phyloP scores from a whole-genome alignment of 192 early-diverging fungal species.

The Backusella luteola region DNA sequence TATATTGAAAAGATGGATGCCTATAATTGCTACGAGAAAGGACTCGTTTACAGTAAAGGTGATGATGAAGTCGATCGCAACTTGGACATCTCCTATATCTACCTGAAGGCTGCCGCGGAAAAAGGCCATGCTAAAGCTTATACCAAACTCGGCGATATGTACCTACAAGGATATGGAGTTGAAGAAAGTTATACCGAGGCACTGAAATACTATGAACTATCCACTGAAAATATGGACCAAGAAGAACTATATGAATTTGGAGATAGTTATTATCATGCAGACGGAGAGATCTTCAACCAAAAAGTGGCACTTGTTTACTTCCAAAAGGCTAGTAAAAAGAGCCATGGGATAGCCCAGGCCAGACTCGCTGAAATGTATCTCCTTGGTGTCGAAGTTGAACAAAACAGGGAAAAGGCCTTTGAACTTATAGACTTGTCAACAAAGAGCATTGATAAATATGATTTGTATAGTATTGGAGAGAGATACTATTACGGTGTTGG shows the following conservation, averaged over 20 bases:
- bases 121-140: conserved; percentile 50
- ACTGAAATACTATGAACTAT: conserved; percentile 56
- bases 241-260: conserved; percentile 68
- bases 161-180: conserved; percentile 58
- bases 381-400: not conserved
- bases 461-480: not conserved
- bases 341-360: not conserved
- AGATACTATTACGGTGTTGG: not conserved
- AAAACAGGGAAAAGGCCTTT: not conserved
- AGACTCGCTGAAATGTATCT: not conserved
- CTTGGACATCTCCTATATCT: conserved; percentile 57
- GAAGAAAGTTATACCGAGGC: conserved; percentile 44
- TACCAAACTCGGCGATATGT: conserved; percentile 55
- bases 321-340: not conserved
- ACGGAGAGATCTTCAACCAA: not conserved
- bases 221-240: conserved; percentile 64
- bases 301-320: not conserved
- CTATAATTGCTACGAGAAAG: conserved; percentile 61
- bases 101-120: conserved; percentile 49
- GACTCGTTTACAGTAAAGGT: conserved; percentile 69
- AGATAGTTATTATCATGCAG: conserved; percentile 47
- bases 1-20: conserved; percentile 65
- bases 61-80: conserved; percentile 65
- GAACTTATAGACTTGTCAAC: not conserved
- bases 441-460: not conserved